Conservation (phyloP, 2,329 filamentous ascomycete species). For the Microcyclosporella mali region DNA sequence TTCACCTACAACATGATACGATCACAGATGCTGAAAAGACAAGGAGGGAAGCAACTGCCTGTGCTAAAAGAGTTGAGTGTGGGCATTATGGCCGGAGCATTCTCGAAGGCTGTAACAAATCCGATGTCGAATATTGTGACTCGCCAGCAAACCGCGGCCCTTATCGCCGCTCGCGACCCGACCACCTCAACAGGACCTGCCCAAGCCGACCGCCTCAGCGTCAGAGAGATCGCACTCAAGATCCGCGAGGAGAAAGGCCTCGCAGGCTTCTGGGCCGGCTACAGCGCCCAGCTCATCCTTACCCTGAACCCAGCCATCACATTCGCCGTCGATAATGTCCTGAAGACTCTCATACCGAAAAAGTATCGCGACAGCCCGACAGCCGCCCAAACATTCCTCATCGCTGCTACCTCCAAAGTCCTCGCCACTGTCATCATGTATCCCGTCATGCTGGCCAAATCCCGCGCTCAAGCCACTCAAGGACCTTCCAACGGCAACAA, state of each 20-base stretch:
- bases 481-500: slow-evolving; percentile 9
- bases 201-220: slow-evolving; percentile 29
- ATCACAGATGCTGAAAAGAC: slow-evolving; percentile 37
- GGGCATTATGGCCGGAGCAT: slow-evolving; percentile 66
- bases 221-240: slow-evolving; percentile 54
- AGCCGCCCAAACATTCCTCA: slow-evolving; percentile 52
- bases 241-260: slow-evolving; percentile 66
- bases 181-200: slow-evolving; percentile 23
- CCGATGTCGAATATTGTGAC: slow-evolving; percentile 78
- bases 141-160: slow-evolving; percentile 65
- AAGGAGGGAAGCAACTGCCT: slow-evolving; percentile 44
- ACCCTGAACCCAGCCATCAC: slow-evolving; percentile 83
- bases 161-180: slow-evolving; percentile 39
- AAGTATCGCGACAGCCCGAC: slow-evolving; percentile 49
- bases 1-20: slow-evolving; percentile 64
- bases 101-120: slow-evolving; percentile 69
- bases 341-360: slow-evolving; percentile 57
- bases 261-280: slow-evolving; percentile 78
- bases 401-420: slow-evolving; percentile 73
- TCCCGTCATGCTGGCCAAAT: slow-evolving; percentile 80
- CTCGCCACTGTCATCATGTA: slow-evolving; percentile 72
- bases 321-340: slow-evolving; percentile 70
- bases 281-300: slow-evolving; percentile 70
- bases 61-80: slow-evolving; percentile 67
- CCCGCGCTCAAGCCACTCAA: slow-evolving; percentile 61